Conservation (phyloP, 257 asterid genomes). For the Scutellaria galericulata region DNA sequence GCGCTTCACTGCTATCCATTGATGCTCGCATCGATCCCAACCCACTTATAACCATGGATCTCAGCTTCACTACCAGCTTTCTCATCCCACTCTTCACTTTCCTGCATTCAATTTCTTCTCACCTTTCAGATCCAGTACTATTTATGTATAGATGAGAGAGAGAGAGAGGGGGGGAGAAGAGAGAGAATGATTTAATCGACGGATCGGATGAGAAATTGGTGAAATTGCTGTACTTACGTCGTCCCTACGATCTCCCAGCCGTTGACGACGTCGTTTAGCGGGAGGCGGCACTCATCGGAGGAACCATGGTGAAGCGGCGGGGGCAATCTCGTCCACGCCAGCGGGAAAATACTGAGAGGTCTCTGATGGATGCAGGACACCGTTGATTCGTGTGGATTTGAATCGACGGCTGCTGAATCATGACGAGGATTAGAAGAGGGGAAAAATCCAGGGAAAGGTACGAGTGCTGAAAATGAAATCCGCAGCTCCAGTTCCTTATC, state of each 20-base stretch:
- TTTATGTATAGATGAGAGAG: too few relatives aligned
- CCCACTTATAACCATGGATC: slow-evolving; percentile 12
- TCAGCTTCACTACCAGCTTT: slow-evolving; percentile 36
- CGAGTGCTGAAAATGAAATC: slow-evolving; percentile 21
- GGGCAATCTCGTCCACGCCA: neutral
- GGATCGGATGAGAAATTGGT: neutral
- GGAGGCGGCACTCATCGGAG: neutral
- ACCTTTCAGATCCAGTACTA: too few relatives aligned
- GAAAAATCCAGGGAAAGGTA: slow-evolving; percentile 32
- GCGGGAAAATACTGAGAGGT: neutral
- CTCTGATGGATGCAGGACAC: neutral
- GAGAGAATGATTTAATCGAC: too few relatives aligned
- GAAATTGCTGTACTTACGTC: neutral
- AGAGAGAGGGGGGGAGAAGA: neutral
- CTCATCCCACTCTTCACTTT: slow-evolving; percentile 12
- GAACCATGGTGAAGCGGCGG: neutral
- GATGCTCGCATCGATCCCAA: slow-evolving; percentile 25
- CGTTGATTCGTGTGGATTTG: neutral
- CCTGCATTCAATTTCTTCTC: too few relatives aligned
- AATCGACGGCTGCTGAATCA: slow-evolving; percentile 10
- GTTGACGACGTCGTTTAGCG: neutral
- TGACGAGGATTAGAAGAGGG: slow-evolving; percentile 1
- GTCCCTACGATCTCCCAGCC: neutral
- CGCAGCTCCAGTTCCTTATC: slow-evolving; percentile 27
- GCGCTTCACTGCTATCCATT: neutral